A percentile compares a stretch with the other conserved stretches of the same genome.
Conservation (phyloP, 2,329 filamentous ascomycete species). For the Plectosphaerella plurivora region DNA sequence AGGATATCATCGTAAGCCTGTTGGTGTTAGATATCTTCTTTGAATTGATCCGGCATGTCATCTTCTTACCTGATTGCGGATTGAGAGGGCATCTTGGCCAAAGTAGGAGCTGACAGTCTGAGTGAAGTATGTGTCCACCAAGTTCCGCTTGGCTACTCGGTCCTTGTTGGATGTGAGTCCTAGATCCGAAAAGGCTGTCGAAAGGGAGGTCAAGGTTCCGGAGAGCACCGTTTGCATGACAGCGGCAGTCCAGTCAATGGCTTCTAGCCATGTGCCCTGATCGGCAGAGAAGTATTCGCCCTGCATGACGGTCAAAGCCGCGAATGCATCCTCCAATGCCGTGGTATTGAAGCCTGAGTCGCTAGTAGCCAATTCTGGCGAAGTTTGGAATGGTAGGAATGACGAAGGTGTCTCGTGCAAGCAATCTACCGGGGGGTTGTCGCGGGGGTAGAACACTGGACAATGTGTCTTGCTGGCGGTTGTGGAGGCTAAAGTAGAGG, state of each 20-base stretch:
- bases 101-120: constrained; percentile 79
- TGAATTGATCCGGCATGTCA: not conserved
- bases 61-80: constrained; percentile 52
- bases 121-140: constrained; percentile 78
- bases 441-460: constrained; percentile 11
- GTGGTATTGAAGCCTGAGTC: constrained; percentile 9
- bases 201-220: constrained; percentile 67
- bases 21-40: not conserved
- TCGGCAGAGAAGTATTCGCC: constrained; percentile 71
- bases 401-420: constrained; percentile 3
- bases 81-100: constrained; percentile 72
- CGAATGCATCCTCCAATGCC: constrained; percentile 46
- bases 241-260: constrained; percentile 92
- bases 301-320: constrained; percentile 73
- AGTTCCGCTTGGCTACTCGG: constrained; percentile 61
- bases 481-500: not conserved
- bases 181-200: constrained; percentile 45
- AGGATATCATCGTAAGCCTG: constrained; percentile 92
- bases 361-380: not conserved
- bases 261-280: constrained; percentile 75
- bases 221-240: constrained; percentile 78
- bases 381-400: constrained; percentile 4
- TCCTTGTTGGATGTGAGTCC: constrained; percentile 27
- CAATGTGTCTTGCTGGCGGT: constrained; percentile 2
- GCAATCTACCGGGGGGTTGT: constrained; percentile 7